phyloP scores from a whole-genome alignment of 768 basidiomycete genomes.

The Sporobolomyces roseus region DNA sequence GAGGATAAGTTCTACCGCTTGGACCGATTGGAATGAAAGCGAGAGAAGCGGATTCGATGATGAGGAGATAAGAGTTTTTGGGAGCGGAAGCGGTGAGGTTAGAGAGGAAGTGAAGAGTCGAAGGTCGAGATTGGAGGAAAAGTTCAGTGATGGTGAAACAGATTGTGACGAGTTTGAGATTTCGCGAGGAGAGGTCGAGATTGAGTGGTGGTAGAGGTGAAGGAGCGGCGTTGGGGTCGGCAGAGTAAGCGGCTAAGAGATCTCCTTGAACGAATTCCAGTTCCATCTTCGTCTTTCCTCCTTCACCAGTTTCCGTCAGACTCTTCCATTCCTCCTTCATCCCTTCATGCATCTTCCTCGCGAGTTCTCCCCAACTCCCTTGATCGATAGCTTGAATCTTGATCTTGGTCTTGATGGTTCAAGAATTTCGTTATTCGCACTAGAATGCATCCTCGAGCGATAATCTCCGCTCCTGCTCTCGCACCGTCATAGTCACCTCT shows the following conservation, averaged over 20 bases:
- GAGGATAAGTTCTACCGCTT: constrained; percentile 31
- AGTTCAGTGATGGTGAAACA: constrained; percentile 45
- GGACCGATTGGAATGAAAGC: constrained; percentile 33
- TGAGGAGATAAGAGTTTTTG: constrained; percentile 34
- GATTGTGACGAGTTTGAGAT: constrained; percentile 37
- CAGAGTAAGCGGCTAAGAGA: constrained; percentile 6
- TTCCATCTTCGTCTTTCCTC: too few species aligned
- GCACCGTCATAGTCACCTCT: constrained; percentile 37
- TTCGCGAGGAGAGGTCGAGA: constrained; percentile 12
- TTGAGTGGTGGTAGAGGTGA: not conserved
- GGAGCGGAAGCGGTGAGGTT: constrained; percentile 6
- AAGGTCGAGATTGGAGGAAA: constrained; percentile 40
- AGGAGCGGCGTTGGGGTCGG: not conserved
- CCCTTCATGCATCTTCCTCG: constrained; percentile 15
- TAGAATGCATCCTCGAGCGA: constrained; percentile 37
- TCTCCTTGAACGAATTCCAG: constrained; percentile 26
- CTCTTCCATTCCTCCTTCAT: constrained; percentile 9
- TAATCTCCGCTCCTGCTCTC: constrained; percentile 40
- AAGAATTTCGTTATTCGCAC: not conserved
- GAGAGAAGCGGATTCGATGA: constrained; percentile 42
- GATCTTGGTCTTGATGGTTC: not conserved
- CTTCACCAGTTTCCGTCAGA: not conserved
- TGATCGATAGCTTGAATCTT: constrained; percentile 26
- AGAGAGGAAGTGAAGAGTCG: constrained; percentile 41
- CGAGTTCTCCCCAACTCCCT: constrained; percentile 24